Percentiles rank a stretch among this genome's conserved stretches.
These are phyloP conservation scores for Thozetella sp. DNA, from an alignment of 495 filamentous ascomycete genomes.

Conservation along the genomic window DNA sequence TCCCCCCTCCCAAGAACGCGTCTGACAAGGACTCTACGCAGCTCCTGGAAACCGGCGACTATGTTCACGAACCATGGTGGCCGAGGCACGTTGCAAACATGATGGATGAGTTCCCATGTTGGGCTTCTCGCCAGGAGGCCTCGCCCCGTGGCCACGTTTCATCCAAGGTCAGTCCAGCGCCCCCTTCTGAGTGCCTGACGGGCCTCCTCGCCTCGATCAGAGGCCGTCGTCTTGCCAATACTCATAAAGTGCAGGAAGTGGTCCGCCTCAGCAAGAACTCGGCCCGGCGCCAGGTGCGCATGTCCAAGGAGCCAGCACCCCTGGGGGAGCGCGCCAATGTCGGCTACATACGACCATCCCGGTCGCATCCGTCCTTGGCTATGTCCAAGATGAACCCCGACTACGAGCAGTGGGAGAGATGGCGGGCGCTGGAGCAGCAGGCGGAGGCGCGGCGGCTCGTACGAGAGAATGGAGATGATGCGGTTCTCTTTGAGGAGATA, in stretches of 20 bases:
- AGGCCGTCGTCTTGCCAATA: neutral
- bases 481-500: slow-evolving; percentile 20
- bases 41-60: neutral
- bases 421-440: slow-evolving; percentile 11
- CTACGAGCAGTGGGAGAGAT: slow-evolving; percentile 5
- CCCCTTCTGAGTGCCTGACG: neutral
- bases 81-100: neutral
- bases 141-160: neutral
- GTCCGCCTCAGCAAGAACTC: neutral
- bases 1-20: neutral
- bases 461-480: slow-evolving; percentile 6
- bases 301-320: neutral
- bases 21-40: neutral
- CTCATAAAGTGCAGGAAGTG: neutral
- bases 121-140: neutral
- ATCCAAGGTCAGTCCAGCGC: neutral
- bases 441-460: slow-evolving; percentile 1
- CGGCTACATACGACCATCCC: neutral
- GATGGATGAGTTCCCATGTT: neutral
- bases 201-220: neutral
- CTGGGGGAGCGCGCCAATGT: neutral
- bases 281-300: neutral
- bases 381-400: neutral
- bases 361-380: neutral
- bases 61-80: neutral